A percentile compares a stretch with the other conserved stretches of the same genome.
These are phyloP conservation scores for Cerioporus squamosus DNA, from an alignment of 1,284 basidiomycete species.

Conservation along the genomic window DNA sequence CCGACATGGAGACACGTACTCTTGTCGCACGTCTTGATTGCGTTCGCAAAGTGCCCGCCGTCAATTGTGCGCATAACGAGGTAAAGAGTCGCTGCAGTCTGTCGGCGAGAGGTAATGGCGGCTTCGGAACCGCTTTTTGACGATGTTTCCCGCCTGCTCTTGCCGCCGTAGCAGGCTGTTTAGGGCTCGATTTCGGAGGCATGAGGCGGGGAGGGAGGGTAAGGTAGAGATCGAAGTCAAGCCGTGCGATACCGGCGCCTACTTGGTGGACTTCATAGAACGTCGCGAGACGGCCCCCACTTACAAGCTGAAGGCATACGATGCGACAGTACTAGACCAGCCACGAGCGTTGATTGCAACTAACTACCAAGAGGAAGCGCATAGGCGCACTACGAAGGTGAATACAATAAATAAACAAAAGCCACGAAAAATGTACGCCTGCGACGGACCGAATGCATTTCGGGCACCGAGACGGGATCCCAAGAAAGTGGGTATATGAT, in stretches of 20 bases:
- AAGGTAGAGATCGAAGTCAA: not conserved
- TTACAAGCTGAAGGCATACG: too few species aligned
- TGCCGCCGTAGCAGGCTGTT: not conserved
- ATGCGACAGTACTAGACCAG: too few species aligned
- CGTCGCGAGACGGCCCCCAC: too few species aligned
- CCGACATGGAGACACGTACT: slow-evolving; percentile 51
- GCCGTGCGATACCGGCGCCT: not conserved
- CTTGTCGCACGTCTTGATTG: slow-evolving; percentile 88
- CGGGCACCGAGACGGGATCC: too few species aligned
- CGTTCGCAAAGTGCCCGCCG: slow-evolving; percentile 79
- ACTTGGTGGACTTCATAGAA: not conserved
- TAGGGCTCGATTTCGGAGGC: slow-evolving; percentile 15
- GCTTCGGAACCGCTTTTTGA: slow-evolving; percentile 40
- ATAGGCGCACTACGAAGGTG: slow-evolving; percentile 11
- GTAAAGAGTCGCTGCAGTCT: slow-evolving; percentile 74
- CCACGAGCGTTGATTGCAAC: not conserved
- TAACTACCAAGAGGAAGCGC: slow-evolving; percentile 7
- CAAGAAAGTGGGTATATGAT: not conserved
- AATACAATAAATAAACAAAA: slow-evolving; percentile 14
- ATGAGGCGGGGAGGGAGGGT: not conserved
- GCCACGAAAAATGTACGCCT: not conserved
- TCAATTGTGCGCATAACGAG: slow-evolving; percentile 85
- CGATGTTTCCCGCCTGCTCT: not conserved
- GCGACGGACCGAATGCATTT: not conserved
- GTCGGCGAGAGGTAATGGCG: slow-evolving; percentile 59